Percentiles rank a stretch among this genome's conserved stretches.
Conservation (phyloP, 192 early-diverging fungal species). For the Podila epigama region DNA sequence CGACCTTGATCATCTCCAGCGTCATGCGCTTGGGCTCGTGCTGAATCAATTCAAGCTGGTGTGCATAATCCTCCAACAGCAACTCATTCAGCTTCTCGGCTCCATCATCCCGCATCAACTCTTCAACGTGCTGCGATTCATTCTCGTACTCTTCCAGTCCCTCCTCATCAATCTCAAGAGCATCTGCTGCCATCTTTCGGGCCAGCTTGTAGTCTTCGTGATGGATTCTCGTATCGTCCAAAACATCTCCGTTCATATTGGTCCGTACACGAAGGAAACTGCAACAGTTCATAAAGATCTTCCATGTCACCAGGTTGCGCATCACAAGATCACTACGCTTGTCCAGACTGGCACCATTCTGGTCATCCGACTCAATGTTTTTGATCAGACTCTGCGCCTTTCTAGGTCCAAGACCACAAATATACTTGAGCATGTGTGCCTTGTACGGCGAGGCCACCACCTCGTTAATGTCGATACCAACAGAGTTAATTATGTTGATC, state of each 20-base stretch:
- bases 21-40: constrained; percentile 83
- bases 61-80: constrained; percentile 89
- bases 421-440: constrained; percentile 81
- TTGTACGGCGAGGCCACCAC: constrained; percentile 72
- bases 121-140: constrained; percentile 82
- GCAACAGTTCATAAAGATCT: constrained; percentile 93
- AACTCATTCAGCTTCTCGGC: constrained; percentile 86
- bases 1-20: constrained; percentile 85
- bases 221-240: constrained; percentile 96
- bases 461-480: constrained; percentile 92
- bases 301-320: constrained; percentile 66
- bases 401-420: constrained; percentile 91
- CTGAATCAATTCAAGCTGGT: constrained; percentile 76
- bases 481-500: constrained; percentile 83
- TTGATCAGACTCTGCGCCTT: constrained; percentile 85
- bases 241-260: constrained; percentile 69
- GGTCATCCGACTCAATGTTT: constrained; percentile 59
- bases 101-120: constrained; percentile 71
- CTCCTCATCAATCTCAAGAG: constrained; percentile 88
- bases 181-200: constrained; percentile 96
- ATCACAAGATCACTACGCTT: constrained; percentile 75
- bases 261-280: constrained; percentile 88
- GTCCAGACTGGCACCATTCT: constrained; percentile 41
- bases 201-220: constrained; percentile 95
- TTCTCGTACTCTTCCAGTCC: constrained; percentile 71